phyloP scores from a whole-genome alignment of 2,329 filamentous ascomycete species.

The Fusarium napiforme region DNA sequence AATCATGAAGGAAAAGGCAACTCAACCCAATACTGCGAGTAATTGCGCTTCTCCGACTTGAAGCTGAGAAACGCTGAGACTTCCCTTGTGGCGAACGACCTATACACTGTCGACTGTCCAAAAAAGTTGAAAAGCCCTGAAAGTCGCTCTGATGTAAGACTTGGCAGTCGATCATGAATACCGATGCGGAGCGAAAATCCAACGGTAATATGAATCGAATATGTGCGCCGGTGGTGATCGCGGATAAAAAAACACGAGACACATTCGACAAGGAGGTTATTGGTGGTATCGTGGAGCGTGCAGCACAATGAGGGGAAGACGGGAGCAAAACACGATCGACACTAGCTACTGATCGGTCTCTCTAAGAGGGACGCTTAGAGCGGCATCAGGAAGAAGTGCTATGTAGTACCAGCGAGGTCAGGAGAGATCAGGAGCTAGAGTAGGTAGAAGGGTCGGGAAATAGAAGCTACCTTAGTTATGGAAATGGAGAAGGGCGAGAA shows the following conservation, averaged over 20 bases:
- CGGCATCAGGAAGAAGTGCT: conserved; percentile 6
- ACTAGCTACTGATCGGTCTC: not conserved
- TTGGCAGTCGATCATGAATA: not conserved
- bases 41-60: conserved; percentile 21
- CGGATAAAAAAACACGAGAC: not conserved
- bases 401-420: conserved; percentile 3
- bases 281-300: conserved; percentile 1
- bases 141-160: not conserved
- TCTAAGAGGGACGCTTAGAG: not conserved
- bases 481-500: conserved; percentile 38
- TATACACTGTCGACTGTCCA: conserved; percentile 3
- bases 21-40: conserved; percentile 7
- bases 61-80: conserved; percentile 27
- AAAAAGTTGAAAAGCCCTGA: conserved; percentile 5
- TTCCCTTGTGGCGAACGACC: conserved; percentile 28
- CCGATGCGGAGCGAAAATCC: not conserved
- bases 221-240: not conserved
- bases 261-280: conserved; percentile 3
- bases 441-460: conserved; percentile 17
- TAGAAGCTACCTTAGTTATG: conserved; percentile 31
- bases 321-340: not conserved
- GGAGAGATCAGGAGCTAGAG: conserved; percentile 9
- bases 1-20: conserved; percentile 5
- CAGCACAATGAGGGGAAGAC: conserved; percentile 11
- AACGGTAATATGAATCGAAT: not conserved